Percentiles rank a stretch among this genome's conserved stretches.
These are phyloP conservation scores for Rhodotorula babjevae DNA, from an alignment of 768 basidiomycete genomes.

Conservation along the genomic window DNA sequence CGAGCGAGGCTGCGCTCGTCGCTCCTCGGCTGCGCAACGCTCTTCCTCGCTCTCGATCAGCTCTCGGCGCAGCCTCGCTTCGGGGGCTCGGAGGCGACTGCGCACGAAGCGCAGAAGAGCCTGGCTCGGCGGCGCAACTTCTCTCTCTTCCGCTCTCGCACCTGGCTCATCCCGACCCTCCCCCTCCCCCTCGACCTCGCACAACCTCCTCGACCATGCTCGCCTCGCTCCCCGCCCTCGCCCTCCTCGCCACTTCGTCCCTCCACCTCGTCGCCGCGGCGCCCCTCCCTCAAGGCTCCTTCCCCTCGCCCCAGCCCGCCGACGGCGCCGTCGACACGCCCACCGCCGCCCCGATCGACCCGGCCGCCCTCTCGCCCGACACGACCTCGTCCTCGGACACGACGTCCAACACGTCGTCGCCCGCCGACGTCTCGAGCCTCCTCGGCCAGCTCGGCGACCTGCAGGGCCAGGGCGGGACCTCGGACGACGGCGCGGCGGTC, in stretches of 20 bases:
- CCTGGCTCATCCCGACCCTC: not conserved
- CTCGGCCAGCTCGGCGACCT: not conserved
- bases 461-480: not conserved
- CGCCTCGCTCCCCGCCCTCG: not conserved
- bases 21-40: no score
- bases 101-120: no score
- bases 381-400: no score
- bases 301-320: not conserved
- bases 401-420: no score
- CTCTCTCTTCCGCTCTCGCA: no score
- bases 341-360: not conserved
- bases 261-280: not conserved
- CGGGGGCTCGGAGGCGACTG: no score
- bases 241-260: not conserved
- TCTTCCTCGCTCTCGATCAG: no score
- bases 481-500: not conserved
- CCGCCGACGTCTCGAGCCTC: not conserved
- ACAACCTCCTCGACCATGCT: not conserved
- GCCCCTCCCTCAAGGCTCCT: not conserved
- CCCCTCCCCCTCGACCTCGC: no score
- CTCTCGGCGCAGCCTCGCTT: no score
- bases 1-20: no score
- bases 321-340: not conserved
- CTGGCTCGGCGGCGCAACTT: no score
- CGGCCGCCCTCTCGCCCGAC: no score